Base-by-base conservation (phyloP, 805 yeast genomes). In the Metschnikowia picachoensis region DNA sequence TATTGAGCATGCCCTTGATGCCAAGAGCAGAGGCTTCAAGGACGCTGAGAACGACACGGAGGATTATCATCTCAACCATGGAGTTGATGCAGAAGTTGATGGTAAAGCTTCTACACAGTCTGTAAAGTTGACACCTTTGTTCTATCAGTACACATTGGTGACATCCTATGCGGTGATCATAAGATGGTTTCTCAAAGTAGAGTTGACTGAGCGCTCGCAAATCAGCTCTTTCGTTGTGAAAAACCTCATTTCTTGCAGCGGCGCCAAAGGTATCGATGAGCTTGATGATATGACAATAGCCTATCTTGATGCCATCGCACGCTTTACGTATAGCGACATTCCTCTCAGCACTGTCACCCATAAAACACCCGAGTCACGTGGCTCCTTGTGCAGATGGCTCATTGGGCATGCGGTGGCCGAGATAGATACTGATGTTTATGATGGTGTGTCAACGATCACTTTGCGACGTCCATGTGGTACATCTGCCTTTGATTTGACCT, bases 401-500 rank as follows among this genome's bases (percentile, higher is more conserved):
- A 61, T 76, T 37, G 91, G 91, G 0, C 66, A 69, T 32, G 69
- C 82, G 11, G 67, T 87, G 3, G 49, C 83, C 1, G 72, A 84
- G 9, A 70, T 87, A 29, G 77, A 77, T 36, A 80, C 88, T 0
- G 65, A 81, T 46, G 58, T 67, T 1, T 44, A 54, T 7, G 75
- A 71, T 13, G 91, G 91, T 0, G 72, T 73, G 11, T 72, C 84
- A 0, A 61, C 64, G 3, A 61, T 83, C 1, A 60, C 77, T 2
- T 64, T 83, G 1, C 67, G 94, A 52, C 70, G 87, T 37, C 87
- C 95, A 0, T 82, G 91, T 0, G 88, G 90, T 0, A 73, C 78
- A 0, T 64, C 78, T 0, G 70, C 69, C 12, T 75, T 82, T 52
- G 64, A 67, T 13, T 57, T 83, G 15, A 56, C 56, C 2, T 65